These are phyloP conservation scores for Sclerotinia sclerotiorum DNA, from an alignment of 2,329 filamentous ascomycete species.

Conservation along the genomic window DNA sequence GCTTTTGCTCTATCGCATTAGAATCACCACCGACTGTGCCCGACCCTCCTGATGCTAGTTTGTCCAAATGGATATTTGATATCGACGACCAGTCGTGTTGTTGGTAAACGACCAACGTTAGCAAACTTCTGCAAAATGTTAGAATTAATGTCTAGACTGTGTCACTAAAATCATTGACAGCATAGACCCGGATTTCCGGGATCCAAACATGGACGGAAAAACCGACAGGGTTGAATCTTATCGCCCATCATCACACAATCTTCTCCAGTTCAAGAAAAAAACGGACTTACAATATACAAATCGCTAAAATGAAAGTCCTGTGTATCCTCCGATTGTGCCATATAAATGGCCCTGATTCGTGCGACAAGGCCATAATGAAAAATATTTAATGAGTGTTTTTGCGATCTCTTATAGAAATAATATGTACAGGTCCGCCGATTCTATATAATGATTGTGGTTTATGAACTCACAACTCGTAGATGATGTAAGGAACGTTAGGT, in stretches of 20 bases:
- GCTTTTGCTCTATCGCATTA: not conserved
- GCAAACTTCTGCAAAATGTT: slow-evolving; percentile 8
- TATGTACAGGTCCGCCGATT: not conserved
- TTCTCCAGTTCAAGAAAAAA: not conserved
- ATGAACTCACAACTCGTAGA: not conserved
- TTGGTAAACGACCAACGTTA: slow-evolving; percentile 4
- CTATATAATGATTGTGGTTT: not conserved
- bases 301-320: slow-evolving; percentile 14
- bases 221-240: not conserved
- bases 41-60: slow-evolving; percentile 4
- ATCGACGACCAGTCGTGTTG: slow-evolving; percentile 11
- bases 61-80: slow-evolving; percentile 9
- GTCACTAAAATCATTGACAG: not conserved
- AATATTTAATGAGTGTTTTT: not conserved
- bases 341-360: not conserved
- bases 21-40: not conserved
- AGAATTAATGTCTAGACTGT: not conserved
- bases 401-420: not conserved
- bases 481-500: not conserved
- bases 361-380: not conserved
- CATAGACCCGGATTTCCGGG: not conserved
- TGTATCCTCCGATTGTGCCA: slow-evolving; percentile 14
- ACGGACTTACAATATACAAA: slow-evolving; percentile 15
- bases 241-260: not conserved
- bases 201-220: not conserved